Conservation (phyloP, 2,329 filamentous ascomycete species). For the Fusarium stilboides region DNA sequence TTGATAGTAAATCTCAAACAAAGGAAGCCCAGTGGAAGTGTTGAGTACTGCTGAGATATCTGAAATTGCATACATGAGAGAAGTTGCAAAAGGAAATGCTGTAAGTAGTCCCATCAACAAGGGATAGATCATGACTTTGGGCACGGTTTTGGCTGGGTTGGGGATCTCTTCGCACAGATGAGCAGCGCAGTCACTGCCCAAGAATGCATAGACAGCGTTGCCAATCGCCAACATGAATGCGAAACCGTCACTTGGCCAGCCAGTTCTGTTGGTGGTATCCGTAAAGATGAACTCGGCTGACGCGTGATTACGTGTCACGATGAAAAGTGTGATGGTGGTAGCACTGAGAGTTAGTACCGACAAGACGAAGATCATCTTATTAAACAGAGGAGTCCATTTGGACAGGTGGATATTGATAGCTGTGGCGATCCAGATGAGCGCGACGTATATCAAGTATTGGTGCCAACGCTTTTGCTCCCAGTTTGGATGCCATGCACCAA, state of each 20-base stretch:
- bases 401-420: slow-evolving; percentile 72
- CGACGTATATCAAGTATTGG: slow-evolving; percentile 78
- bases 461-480: slow-evolving; percentile 74
- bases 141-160: slow-evolving; percentile 45
- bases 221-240: slow-evolving; percentile 34
- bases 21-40: slow-evolving; percentile 30
- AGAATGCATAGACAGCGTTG: slow-evolving; percentile 39
- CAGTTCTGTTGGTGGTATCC: slow-evolving; percentile 20
- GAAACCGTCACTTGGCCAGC: slow-evolving; percentile 37
- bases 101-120: slow-evolving; percentile 42
- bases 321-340: slow-evolving; percentile 24
- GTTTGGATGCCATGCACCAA: slow-evolving; percentile 56
- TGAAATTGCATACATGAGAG: slow-evolving; percentile 33
- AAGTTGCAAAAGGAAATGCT: slow-evolving; percentile 39
- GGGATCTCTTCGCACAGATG: slow-evolving; percentile 47
- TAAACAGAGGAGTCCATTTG: slow-evolving; percentile 36
- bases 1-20: slow-evolving; percentile 45
- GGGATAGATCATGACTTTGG: slow-evolving; percentile 42
- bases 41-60: slow-evolving; percentile 38
- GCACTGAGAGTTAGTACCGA: slow-evolving; percentile 25
- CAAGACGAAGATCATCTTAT: slow-evolving; percentile 34
- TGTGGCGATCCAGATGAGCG: slow-evolving; percentile 71
- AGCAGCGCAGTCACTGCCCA: slow-evolving; percentile 44
- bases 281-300: slow-evolving; percentile 34
- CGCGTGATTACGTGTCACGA: slow-evolving; percentile 22